These are phyloP conservation scores for Pouteria glomerata DNA, from an alignment of 148 eudicot species.

Conservation along the genomic window DNA sequence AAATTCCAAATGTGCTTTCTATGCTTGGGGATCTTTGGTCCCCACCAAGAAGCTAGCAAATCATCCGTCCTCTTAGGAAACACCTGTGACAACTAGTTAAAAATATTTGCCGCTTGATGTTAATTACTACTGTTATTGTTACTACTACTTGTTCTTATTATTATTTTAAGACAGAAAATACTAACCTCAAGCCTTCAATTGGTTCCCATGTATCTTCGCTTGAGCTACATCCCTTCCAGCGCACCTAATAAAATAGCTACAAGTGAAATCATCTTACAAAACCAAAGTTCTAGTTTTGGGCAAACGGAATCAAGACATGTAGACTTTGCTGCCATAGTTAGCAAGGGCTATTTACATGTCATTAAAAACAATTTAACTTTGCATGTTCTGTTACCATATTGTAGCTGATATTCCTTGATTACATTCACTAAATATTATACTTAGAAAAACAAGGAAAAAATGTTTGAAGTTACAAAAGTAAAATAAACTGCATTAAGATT, in stretches of 20 bases:
- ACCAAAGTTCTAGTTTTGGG: not conserved
- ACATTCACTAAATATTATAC: not conserved
- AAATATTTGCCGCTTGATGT: not conserved
- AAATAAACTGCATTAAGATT: not conserved
- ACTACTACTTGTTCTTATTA: not conserved
- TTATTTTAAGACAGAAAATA: slow-evolving; percentile 15
- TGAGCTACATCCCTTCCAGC: slow-evolving; percentile 82
- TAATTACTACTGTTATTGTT: not conserved
- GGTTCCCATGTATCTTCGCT: slow-evolving; percentile 97
- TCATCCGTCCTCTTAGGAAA: no score
- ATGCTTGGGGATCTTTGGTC: no score
- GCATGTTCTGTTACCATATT: not conserved
- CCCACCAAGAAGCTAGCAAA: no score
- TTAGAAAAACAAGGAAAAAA: no score
- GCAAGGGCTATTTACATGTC: slow-evolving; percentile 2
- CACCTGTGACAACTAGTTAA: not conserved
- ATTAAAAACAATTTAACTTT: not conserved
- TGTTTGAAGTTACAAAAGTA: not conserved
- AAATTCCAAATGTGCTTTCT: no score
- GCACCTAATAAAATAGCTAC: slow-evolving; percentile 47
- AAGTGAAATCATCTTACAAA: slow-evolving; percentile 2
- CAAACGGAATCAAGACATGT: not conserved
- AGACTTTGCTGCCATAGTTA: not conserved
- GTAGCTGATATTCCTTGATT: not conserved
- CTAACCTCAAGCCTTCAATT: slow-evolving; percentile 62